These are phyloP conservation scores for Purpureocillium takamizusanense DNA, from an alignment of 2,329 filamentous ascomycete genomes.

Conservation along the genomic window DNA sequence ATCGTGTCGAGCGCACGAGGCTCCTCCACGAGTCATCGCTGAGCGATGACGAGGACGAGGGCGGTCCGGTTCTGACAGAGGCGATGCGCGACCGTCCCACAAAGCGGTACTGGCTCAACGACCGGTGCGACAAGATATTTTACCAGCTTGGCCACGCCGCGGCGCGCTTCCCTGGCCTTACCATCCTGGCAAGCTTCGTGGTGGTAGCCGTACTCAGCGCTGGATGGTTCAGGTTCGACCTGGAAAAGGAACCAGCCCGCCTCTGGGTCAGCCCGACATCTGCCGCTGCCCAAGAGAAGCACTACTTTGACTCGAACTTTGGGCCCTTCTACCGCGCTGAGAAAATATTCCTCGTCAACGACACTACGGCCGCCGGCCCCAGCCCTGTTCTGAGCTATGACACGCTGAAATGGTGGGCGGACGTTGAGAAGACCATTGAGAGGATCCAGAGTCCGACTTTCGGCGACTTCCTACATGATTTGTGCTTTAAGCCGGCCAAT, in stretches of 20 bases:
- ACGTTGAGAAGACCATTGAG: slow-evolving; percentile 70
- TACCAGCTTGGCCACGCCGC: slow-evolving; percentile 70
- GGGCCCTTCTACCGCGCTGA: slow-evolving; percentile 93
- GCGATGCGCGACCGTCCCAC: slow-evolving; percentile 73
- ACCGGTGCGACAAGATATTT: slow-evolving; percentile 71
- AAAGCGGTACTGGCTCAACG: slow-evolving; percentile 75
- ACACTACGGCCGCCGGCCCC: slow-evolving; percentile 53
- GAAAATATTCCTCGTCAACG: slow-evolving; percentile 89
- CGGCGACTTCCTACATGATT: slow-evolving; percentile 64
- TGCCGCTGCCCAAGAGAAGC: slow-evolving; percentile 82
- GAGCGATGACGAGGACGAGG: slow-evolving; percentile 92
- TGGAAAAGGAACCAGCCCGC: slow-evolving; percentile 83
- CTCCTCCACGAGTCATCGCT: slow-evolving; percentile 75
- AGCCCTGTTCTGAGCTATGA: slow-evolving; percentile 82
- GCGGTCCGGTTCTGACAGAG: slow-evolving; percentile 62
- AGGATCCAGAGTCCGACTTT: slow-evolving; percentile 61
- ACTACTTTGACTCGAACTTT: slow-evolving; percentile 87
- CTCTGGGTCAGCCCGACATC: slow-evolving; percentile 97
- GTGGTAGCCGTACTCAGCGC: slow-evolving; percentile 71
- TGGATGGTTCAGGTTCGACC: slow-evolving; percentile 80
- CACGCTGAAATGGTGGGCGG: slow-evolving; percentile 88
- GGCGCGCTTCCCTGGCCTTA: slow-evolving; percentile 75
- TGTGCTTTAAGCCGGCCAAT: slow-evolving; percentile 91
- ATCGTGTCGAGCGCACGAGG: slow-evolving; percentile 73
- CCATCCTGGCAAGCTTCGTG: slow-evolving; percentile 67